Evolutionary conservation across 768 basidiomycete species (phyloP), one percentile per base, ranked within the genome.

Genomic region (Tricholoma terreum): DNA sequence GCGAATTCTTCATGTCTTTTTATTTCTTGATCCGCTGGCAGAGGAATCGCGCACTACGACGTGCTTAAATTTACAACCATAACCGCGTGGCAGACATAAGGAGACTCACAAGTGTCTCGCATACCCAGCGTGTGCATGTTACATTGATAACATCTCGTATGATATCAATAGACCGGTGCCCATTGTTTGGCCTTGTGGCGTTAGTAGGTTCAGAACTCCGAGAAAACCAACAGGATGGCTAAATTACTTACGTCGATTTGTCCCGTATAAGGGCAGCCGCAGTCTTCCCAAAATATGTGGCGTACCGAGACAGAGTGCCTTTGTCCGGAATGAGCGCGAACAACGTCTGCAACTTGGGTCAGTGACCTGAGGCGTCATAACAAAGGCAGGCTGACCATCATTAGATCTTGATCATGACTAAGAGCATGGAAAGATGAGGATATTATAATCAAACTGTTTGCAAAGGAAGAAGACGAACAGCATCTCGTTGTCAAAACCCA

Each of bases 61-160:
- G 30, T 33, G 12, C 11, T 51, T 34, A 19, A 22, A 15, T 7
- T 24, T 2, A 36, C 11, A 46, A 46, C 19, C 3, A 6, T 24
- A 27, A 24, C 3, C 10, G 40, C 7, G 21, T 34, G 42, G 34
- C 14, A 17, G 14, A 24, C 19, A 19, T n/a, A 15, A 53, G 52
- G n/a, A 2, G 3, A 50, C 62, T 45, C 53, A 70, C 69, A 17
- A 70, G 56, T 11, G 61, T 61, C 21, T 64, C 59, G 54, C 66
- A 67, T 35, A 67, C 67, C 69, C 69, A 70, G 15, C 64, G 60
- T 17, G 63, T 65, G 45, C 66, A 70, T 1, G 64, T 62, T 4
- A 57, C 60, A 55, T 69, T 67, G 43, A 70, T 68, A 2, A 70
- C 61, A 46, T 67, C 65, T 14, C 56, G 49, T 12, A 65, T 61